Evolutionary conservation across 2,329 filamentous ascomycete species (phyloP).

Genomic region (Waltergamsia citrina): DNA sequence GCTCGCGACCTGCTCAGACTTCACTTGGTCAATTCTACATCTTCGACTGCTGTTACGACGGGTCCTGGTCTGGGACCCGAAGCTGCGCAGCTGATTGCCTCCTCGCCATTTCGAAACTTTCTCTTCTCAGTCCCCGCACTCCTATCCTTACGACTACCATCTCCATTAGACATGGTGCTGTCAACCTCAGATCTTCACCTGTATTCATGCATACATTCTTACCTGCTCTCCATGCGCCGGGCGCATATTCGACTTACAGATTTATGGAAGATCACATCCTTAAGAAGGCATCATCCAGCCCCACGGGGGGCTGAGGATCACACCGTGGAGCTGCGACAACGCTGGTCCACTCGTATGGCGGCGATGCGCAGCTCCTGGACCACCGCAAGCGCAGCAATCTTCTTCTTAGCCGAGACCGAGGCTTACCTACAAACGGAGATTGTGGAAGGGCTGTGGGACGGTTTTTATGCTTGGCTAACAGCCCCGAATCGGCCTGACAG

Average conservation of each 20-base stretch:
- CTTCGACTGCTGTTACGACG: slow-evolving; percentile 25
- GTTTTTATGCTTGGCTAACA: slow-evolving; percentile 68
- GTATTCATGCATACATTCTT: slow-evolving; percentile 81
- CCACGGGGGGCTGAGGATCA: slow-evolving; percentile 53
- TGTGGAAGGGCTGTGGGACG: slow-evolving; percentile 69
- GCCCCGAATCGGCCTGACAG: not conserved
- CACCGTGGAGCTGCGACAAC: slow-evolving; percentile 51
- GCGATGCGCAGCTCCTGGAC: slow-evolving; percentile 83
- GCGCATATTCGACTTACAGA: slow-evolving; percentile 77
- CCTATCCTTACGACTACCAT: slow-evolving; percentile 63
- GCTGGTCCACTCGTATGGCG: slow-evolving; percentile 52
- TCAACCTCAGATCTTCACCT: slow-evolving; percentile 63
- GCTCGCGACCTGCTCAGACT: slow-evolving; percentile 71
- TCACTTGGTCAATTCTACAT: slow-evolving; percentile 38
- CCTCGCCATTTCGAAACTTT: slow-evolving; percentile 65
- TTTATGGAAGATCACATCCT: slow-evolving; percentile 75
- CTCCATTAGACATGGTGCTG: slow-evolving; percentile 82
- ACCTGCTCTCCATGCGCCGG: slow-evolving; percentile 75
- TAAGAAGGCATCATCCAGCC: slow-evolving; percentile 68
- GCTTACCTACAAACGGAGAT: slow-evolving; percentile 87
- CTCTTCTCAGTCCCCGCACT: slow-evolving; percentile 66
- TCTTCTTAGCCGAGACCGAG: slow-evolving; percentile 81
- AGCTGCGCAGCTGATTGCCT: slow-evolving; percentile 24
- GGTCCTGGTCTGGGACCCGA: slow-evolving; percentile 22
- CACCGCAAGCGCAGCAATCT: slow-evolving; percentile 76